A percentile compares a stretch with the other conserved stretches of the same genome.
Evolutionary conservation across 2,329 filamentous ascomycete species (phyloP).

Genomic region (Beauveria australis): DNA sequence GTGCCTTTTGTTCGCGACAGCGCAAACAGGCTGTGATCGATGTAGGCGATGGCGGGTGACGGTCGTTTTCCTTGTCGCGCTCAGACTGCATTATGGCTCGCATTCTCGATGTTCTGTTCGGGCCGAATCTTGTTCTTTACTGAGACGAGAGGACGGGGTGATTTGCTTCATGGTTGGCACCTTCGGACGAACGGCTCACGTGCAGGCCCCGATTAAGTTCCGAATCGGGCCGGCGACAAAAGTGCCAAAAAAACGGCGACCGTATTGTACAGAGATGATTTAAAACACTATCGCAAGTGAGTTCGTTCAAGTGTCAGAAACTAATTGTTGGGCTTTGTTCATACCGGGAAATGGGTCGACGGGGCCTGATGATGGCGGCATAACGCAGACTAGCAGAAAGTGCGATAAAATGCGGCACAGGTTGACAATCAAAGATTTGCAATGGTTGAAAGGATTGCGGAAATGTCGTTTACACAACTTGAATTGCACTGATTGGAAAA

Average conservation of each 20-base stretch:
- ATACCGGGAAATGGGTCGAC: no score
- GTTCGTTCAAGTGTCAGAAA: not conserved
- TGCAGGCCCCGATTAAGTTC: not conserved
- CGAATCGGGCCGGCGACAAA: conserved; percentile 1
- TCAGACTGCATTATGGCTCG: not conserved
- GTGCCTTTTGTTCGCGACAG: conserved; percentile 3
- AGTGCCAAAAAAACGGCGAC: not conserved
- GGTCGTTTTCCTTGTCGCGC: not conserved
- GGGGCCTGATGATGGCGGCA: no score
- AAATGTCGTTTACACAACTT: no score
- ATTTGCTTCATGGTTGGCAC: not conserved
- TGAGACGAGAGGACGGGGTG: not conserved
- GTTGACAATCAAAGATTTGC: no score
- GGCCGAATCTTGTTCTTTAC: not conserved
- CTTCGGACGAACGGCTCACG: not conserved
- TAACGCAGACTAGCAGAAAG: no score
- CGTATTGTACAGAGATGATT: not conserved
- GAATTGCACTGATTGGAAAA: no score
- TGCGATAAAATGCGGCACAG: no score
- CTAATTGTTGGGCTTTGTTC: not conserved
- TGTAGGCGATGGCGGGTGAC: not conserved
- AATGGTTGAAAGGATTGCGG: no score
- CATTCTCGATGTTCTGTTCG: not conserved
- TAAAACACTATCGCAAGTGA: no score
- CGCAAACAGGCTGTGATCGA: not conserved